Evolutionary conservation across 306 rosid species (phyloP), one percentile per base, ranked within the genome.

Genomic region (Oemleria cerasiformis): DNA sequence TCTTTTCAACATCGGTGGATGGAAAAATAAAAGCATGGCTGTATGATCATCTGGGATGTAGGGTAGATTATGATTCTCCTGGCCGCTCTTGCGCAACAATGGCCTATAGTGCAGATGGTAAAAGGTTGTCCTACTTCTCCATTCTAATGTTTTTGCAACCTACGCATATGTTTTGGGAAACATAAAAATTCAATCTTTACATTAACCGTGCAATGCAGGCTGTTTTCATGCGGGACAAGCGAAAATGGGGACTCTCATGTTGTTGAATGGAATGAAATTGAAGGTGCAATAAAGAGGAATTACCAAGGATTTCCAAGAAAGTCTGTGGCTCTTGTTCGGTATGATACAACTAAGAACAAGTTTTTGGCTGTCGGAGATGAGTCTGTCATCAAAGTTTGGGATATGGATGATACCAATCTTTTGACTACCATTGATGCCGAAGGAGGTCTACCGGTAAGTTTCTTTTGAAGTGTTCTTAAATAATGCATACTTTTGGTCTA

Each of bases 201-300:
- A 17, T 8, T 36, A 10, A 47, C 64, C 13, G 3, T 30, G 39
- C 15, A 40, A 73, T 75, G 65, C 68, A 90, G 98, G 84, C 92
- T 92, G 56, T 92, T 92, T 80, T 92, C 97, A 55, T 90, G 98
- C n/a, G 98, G 98, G 70, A 90, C 98, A 58, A 88, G 82, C 74
- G 81, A 87, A 80, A 91, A 84, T 0, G 97, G 98, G n/a, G 88
- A 85, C 20, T 92, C 97, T 15, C 85, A 86, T 68, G 83, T 90
- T 74, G 97, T 88, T 72, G 98, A 90, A 76, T 92, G 97, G 97
- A 87, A 90, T 66, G 96, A 92, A 80, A 84, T 83, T 76, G 98
- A 90, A 77, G 92, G 97, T 70, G 84, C 83, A 23, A 85, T 92
- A 19, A 90, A 86, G 85, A 86, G 97, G 71, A 77, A 85, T 59